Base-by-base conservation (phyloP, 768 basidiomycete genomes). In the Cantharellus anzutake region DNA sequence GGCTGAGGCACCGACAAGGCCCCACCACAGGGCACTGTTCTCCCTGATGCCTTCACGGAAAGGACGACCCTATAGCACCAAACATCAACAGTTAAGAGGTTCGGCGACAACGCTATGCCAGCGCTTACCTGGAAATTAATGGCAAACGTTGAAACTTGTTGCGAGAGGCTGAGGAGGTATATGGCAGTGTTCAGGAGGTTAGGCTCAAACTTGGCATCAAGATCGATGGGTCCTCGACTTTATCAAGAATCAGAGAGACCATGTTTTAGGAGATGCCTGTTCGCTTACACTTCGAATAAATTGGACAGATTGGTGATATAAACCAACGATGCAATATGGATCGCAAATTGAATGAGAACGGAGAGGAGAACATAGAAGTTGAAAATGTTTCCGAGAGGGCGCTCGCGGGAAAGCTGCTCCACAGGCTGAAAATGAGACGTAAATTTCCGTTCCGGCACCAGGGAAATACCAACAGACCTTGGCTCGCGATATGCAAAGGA, bases 31-130 rank as follows among this genome's bases (percentile, higher is more conserved):
- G n/a, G 91, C 86, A 2, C 83, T 73, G 71, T 99, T 99, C 72
- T 99, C 96, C 2, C 88, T 79, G 67, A 99, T 97, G 42, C 91
- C 91, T 71, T 99, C 96, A 41, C 96, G 83, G 83, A 98, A 99
- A 0, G 96, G 96, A 41, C 96, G 85, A 4, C 96, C 96, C 79
- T 87, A 67, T 1, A 39, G 11, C 20, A 29, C 20, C 20, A 29
- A 29, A 11, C 11, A 48, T 48, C 14, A 11, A 48, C 11, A 29
- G 44, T 11, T 48, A 48, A 20, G 20, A 11, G 44, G 20, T 48
- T 11, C 14, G 20, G 11, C 14, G 44, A 48, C 20, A 48, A 48
- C 14, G 20, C 11, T 48, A 48, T 48, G 14, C 44, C 1, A 11
- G 44, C 11, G 64, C 69, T 40, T 64, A 81, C 83, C 74, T 92